A percentile compares a stretch with the other conserved stretches of the same genome.
phyloP scores from a whole-genome alignment of 169 alveolate species.

The Cryptosporidium felis region DNA sequence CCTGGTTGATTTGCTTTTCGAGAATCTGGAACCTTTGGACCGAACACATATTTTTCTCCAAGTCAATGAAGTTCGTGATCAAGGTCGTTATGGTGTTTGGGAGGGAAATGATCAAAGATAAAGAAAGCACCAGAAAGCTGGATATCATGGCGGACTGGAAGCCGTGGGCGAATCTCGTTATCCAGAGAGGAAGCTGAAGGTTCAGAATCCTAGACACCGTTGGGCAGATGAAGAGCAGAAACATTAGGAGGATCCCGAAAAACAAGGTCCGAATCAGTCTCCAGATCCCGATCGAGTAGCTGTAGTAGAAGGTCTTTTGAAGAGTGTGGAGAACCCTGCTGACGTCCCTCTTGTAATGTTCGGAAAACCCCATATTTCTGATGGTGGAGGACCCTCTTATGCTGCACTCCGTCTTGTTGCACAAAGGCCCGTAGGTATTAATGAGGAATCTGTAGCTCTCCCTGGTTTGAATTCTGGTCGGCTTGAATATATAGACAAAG shows the following conservation, averaged over 20 bases:
- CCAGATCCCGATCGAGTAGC: conserved; percentile 54
- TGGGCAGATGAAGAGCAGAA: conserved; percentile 39
- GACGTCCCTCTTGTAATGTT: conserved; percentile 22
- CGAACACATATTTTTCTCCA: conserved; percentile 67
- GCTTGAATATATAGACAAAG: conserved; percentile 47
- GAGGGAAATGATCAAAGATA: conserved; percentile 19
- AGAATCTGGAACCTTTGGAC: conserved; percentile 63
- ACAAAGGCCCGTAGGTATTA: conserved; percentile 64
- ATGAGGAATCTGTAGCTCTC: conserved; percentile 44
- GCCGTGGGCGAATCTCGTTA: conserved; percentile 42
- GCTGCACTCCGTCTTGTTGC: conserved; percentile 49
- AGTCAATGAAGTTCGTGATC: conserved; percentile 37
- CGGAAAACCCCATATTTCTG: conserved; percentile 51
- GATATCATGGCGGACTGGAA: conserved; percentile 35
- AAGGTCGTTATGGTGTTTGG: conserved; percentile 37
- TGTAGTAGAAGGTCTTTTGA: conserved; percentile 33
- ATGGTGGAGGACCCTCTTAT: conserved; percentile 59
- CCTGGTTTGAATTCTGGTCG: conserved; percentile 69
- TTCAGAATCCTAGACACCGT: conserved; percentile 33
- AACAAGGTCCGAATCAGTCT: conserved; percentile 39
- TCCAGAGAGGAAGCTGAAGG: conserved; percentile 31
- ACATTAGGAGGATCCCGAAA: conserved; percentile 28
- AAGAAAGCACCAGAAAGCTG: conserved; percentile 26
- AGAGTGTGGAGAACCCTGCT: conserved; percentile 2
- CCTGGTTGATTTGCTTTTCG: conserved; percentile 37